Evolutionary conservation across 495 filamentous ascomycete genomes (phyloP), one percentile per base, ranked within the genome.

Genomic region (Annulohypoxylon bovei): DNA sequence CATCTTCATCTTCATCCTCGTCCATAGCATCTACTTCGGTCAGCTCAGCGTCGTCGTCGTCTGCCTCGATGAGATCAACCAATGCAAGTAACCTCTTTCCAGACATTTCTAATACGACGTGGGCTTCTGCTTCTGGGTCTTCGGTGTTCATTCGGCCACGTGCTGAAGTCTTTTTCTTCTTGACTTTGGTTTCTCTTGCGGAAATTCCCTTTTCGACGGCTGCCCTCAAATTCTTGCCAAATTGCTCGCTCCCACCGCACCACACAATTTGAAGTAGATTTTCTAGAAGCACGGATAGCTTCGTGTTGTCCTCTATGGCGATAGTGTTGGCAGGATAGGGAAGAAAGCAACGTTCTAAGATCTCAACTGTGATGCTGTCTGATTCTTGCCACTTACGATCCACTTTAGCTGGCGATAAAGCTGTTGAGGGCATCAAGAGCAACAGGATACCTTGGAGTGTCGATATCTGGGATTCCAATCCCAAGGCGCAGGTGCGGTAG

Each of bases 281-380:
- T 78, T 99, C 95, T 0, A 97, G 76, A 54, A 92, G 74, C 2
- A 97, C 78, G 3, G 90, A 90, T 32, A 97, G 82, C 78, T 93
- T 94, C 2, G 91, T 89, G 73, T 98, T 97, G 52, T 96, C 92
- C 4, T 84, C 84, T 0, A 85, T 77, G 6, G 82, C 87, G 4
- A 85, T 77, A 0, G 84, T 88, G 49, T 86, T 89, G 0, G 94
- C 93, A 1, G 89, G 79, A 57, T 84, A 92, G 0, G 93, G 93
- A 1, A 97, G 82, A 73, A 88, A 96, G 73, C 87, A 89, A 46
- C 81, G 63, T 65, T 92, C 85, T 22, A 97, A 78, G 32, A 91
- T 87, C 2, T 79, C 73, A 42, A 85, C 81, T 6, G 82, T 87
- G 5, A 96, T 79, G 35, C 80, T 81, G 6, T 81, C 73, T 0